Evolutionary conservation across 108 stramenopile genomes (phyloP).

Genomic region (Cylindrotheca closterium): DNA sequence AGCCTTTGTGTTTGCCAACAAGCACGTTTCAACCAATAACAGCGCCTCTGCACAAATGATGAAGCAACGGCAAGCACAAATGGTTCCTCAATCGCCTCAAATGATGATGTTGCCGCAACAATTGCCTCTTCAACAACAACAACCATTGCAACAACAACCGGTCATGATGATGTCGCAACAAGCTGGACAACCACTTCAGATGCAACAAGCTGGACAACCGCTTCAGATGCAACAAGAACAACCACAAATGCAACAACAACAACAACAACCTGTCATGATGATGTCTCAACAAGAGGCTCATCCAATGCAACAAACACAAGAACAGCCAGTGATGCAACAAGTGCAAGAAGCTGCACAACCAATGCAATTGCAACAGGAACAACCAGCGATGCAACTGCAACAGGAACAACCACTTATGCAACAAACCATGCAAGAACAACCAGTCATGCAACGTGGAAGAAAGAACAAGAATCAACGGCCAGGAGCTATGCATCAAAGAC

Average conservation of each 20-base stretch:
- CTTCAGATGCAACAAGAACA: conserved; percentile 1
- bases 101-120: conserved; percentile 5
- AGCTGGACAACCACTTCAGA: not conserved
- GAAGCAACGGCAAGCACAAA: conserved; percentile 3
- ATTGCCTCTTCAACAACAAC: conserved; percentile 12
- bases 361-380: not conserved
- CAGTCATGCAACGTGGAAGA: not conserved
- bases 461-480: not conserved
- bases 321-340: not conserved
- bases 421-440: not conserved
- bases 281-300: conserved; percentile 31
- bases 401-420: not conserved
- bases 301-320: not conserved
- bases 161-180: conserved; percentile 5
- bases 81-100: not conserved
- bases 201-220: conserved; percentile 2
- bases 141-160: conserved; percentile 5
- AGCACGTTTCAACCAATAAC: conserved; percentile 5
- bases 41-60: conserved; percentile 5
- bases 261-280: not conserved
- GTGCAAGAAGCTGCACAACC: not conserved
- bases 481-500: not conserved
- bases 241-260: conserved; percentile 6
- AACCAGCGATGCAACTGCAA: not conserved
- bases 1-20: conserved; percentile 19